phyloP scores from a whole-genome alignment of 768 basidiomycete genomes.

The Pleurotus giganteus region DNA sequence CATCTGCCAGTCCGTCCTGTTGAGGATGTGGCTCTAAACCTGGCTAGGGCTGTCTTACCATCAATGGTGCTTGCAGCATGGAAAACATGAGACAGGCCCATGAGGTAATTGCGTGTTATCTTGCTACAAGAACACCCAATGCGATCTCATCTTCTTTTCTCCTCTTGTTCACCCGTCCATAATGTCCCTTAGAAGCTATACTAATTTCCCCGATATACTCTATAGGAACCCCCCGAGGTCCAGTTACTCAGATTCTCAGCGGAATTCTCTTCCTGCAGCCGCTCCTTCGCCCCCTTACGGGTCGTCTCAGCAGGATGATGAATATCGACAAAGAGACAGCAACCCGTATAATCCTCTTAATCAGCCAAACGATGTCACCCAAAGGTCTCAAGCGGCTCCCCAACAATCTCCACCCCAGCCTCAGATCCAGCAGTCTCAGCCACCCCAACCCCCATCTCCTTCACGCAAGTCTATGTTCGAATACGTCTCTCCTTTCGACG shows the following conservation, averaged over 20 bases:
- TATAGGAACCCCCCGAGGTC: constrained; percentile 47
- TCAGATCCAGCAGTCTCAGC: constrained; percentile 25
- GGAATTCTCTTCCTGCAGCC: constrained; percentile 32
- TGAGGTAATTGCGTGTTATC: constrained; percentile 22
- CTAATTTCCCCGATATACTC: constrained; percentile 15
- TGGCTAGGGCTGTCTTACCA: constrained; percentile 4
- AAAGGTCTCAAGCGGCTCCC: constrained; percentile 30
- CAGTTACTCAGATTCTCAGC: constrained; percentile 49
- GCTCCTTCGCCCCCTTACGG: constrained; percentile 50
- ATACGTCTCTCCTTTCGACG: constrained; percentile 83
- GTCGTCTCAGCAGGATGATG: constrained; percentile 39
- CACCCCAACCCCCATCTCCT: constrained; percentile 57
- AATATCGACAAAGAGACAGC: constrained; percentile 27
- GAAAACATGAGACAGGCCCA: constrained; percentile 8
- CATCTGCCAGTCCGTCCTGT: constrained; percentile 7
- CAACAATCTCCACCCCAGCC: constrained; percentile 21
- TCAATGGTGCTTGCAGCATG: constrained; percentile 10
- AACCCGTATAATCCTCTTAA: constrained; percentile 42
- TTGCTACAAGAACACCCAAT: constrained; percentile 26
- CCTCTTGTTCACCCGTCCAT: constrained; percentile 21
- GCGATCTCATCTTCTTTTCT: constrained; percentile 16
- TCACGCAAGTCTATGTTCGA: constrained; percentile 84
- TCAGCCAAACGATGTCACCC: constrained; percentile 37
- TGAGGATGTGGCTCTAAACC: constrained; percentile 1
- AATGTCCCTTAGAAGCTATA: constrained; percentile 16